phyloP scores from a whole-genome alignment of 257 asterid species.

The Voacanga thouarsii region DNA sequence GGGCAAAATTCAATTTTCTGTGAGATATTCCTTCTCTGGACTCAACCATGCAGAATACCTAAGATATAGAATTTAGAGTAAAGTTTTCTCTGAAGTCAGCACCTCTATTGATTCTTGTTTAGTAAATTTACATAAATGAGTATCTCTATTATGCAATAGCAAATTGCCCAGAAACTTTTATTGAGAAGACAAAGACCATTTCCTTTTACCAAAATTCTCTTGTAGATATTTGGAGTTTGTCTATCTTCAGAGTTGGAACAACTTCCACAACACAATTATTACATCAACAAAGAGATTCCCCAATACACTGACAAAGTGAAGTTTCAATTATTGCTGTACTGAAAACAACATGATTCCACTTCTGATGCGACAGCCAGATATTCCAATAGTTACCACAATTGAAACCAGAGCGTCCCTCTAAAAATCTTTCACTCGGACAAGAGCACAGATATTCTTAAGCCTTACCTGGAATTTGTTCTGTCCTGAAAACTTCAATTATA shows the following conservation, averaged over 20 bases:
- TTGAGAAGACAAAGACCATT: background rate
- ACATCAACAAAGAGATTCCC: slow-evolving; percentile 64
- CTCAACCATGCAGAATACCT: background rate
- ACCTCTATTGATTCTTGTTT: background rate
- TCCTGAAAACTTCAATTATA: background rate
- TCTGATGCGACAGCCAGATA: slow-evolving; percentile 49
- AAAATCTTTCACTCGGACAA: slow-evolving; percentile 28
- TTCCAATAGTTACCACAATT: slow-evolving; percentile 28
- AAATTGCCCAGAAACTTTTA: background rate
- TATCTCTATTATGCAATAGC: background rate
- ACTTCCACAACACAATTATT: slow-evolving; percentile 25
- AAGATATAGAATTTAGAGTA: background rate
- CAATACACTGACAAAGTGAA: slow-evolving; percentile 45
- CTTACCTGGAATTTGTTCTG: slow-evolving; percentile 2
- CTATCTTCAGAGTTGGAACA: slow-evolving; percentile 12
- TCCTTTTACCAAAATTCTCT: background rate
- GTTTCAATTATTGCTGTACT: slow-evolving; percentile 54
- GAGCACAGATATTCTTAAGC: background rate
- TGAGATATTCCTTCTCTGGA: background rate
- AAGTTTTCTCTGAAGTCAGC: background rate
- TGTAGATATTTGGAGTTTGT: slow-evolving; percentile 16
- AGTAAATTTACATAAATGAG: background rate
- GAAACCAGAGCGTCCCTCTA: slow-evolving; percentile 30
- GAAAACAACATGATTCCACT: slow-evolving; percentile 56
- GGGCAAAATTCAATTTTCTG: no score